These are phyloP conservation scores for Phoma sp. DNA, from an alignment of 2,329 filamentous ascomycete genomes.

Conservation along the genomic window DNA sequence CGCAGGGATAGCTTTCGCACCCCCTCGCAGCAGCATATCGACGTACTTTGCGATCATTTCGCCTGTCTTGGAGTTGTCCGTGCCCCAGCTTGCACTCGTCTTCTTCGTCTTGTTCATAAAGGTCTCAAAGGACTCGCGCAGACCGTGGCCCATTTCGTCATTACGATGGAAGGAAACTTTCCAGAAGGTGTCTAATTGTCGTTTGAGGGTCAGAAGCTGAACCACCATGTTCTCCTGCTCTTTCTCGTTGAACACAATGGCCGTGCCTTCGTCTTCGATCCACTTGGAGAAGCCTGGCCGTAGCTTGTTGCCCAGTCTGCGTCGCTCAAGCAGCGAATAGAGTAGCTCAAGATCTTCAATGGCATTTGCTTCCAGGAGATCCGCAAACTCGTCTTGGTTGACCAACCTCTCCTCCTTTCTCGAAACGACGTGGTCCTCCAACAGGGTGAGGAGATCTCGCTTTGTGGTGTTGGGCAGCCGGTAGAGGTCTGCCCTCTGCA, in stretches of 20 bases:
- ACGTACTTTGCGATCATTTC: constrained; percentile 99
- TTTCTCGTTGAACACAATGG: constrained; percentile 80
- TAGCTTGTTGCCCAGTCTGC: constrained; percentile 72
- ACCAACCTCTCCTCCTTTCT: constrained; percentile 65
- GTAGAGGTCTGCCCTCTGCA: constrained; percentile 77
- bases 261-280: constrained; percentile 75
- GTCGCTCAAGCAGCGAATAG: constrained; percentile 77
- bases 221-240: constrained; percentile 86
- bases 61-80: constrained; percentile 89
- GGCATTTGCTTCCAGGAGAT: constrained; percentile 74
- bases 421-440: constrained; percentile 75
- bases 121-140: constrained; percentile 83
- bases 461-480: constrained; percentile 85
- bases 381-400: constrained; percentile 70
- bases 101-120: constrained; percentile 92
- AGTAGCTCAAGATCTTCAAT: constrained; percentile 74
- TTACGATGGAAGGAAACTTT: constrained; percentile 78
- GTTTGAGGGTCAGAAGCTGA: constrained; percentile 80
- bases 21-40: constrained; percentile 84
- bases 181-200: constrained; percentile 77
- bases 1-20: constrained; percentile 80
- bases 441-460: constrained; percentile 72
- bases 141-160: constrained; percentile 75
- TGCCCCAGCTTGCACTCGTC: constrained; percentile 73
- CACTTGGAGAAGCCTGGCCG: constrained; percentile 78